Evolutionary conservation across 2,329 filamentous ascomycete species (phyloP).

Genomic region (Pseudogymnoascus destructans): DNA sequence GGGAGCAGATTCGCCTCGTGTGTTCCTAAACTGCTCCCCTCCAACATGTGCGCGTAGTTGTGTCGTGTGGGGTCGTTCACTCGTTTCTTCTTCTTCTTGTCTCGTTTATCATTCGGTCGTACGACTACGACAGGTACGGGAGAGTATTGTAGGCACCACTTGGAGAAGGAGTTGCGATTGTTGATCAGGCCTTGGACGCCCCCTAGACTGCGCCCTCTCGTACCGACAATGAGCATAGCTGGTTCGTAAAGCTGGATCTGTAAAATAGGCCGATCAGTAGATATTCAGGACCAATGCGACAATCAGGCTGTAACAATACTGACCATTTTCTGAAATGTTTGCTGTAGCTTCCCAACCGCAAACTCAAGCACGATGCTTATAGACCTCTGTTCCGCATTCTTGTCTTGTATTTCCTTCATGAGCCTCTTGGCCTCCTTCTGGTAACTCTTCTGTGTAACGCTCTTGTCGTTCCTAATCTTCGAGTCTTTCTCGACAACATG

Average conservation of each 20-base stretch:
- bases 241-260: conserved; percentile 64
- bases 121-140: conserved; percentile 65
- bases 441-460: conserved; percentile 47
- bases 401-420: conserved; percentile 51
- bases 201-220: conserved; percentile 52
- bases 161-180: conserved; percentile 49
- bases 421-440: conserved; percentile 50
- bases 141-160: conserved; percentile 62
- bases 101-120: conserved; percentile 52
- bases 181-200: conserved; percentile 58
- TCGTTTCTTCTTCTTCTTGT: conserved; percentile 60
- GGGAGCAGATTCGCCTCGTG: conserved; percentile 24
- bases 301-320: conserved; percentile 16
- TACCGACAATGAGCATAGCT: conserved; percentile 59
- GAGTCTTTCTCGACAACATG: conserved; percentile 60
- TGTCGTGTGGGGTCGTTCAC: conserved; percentile 48
- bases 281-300: neutral
- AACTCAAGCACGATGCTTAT: conserved; percentile 62
- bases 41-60: conserved; percentile 52
- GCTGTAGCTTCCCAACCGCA: conserved; percentile 57
- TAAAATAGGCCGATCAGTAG: conserved; percentile 6
- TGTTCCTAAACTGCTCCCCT: conserved; percentile 35
- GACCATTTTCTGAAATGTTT: conserved; percentile 63
- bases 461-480: conserved; percentile 46
- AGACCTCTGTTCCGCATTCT: conserved; percentile 57